Conservation (phyloP, 345 rosid genomes). For the Gossypium turneri region DNA sequence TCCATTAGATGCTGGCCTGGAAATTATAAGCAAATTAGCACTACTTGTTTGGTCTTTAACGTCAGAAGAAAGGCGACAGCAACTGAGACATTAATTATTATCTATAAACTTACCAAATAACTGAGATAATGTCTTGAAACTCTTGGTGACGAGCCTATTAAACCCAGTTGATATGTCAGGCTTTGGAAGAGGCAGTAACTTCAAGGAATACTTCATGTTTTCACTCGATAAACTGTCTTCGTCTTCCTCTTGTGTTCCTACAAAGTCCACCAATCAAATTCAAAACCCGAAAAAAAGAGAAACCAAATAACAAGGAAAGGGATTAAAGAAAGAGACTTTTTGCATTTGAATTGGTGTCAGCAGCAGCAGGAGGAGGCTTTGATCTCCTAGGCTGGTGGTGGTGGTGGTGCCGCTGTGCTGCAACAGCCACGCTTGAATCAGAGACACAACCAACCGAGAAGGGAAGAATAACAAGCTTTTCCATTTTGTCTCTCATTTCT, state of each 20-base stretch:
- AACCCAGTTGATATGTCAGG: conserved; percentile 56
- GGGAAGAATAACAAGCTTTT: conserved; percentile 73
- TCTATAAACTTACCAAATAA: conserved; percentile 42
- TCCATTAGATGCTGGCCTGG: background rate
- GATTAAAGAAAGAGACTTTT: conserved; percentile 28
- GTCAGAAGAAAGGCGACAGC: background rate
- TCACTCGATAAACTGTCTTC: conserved; percentile 44
- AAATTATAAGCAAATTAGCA: background rate
- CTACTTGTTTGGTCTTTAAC: background rate
- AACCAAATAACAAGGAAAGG: background rate
- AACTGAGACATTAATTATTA: background rate
- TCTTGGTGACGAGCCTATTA: conserved; percentile 48
- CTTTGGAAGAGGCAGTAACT: conserved; percentile 36
- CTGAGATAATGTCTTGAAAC: conserved; percentile 58
- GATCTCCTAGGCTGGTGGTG: conserved; percentile 17
- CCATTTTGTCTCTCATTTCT: conserved; percentile 73
- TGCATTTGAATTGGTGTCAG: conserved; percentile 17
- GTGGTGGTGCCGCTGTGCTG: conserved; percentile 15
- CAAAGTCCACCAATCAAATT: background rate
- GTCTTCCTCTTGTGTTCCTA: conserved; percentile 36
- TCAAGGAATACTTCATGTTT: conserved; percentile 43
- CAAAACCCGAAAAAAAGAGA: background rate
- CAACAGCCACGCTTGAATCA: conserved; percentile 63
- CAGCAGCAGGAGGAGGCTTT: conserved; percentile 8
- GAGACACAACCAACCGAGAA: conserved; percentile 74